Base-by-base conservation (phyloP, 257 asterid species). In the Lavandula angustifolia region DNA sequence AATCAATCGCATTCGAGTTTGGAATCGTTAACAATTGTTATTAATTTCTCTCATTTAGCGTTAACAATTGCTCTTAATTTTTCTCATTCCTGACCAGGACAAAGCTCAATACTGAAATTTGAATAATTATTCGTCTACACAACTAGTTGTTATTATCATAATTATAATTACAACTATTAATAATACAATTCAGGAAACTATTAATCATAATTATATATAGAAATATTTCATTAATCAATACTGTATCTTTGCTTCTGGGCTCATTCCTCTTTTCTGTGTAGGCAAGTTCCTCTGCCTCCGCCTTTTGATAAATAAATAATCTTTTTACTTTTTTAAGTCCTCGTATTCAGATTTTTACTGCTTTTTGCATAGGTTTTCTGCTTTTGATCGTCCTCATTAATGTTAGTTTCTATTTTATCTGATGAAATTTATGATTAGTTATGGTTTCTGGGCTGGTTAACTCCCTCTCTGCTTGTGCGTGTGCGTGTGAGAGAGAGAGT, bases 231-330 rank as follows among this genome's bases (percentile, higher is more conserved):
- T 70, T 13, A 52, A 22, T 22, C 27, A 22, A 0, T 22, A 22
- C 27, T 49, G 13, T 41, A 17, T 41, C 60, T 62, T 16, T 48
- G 65, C 71, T 69, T 54, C 44, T 73, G 64, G 57, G 69, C 34
- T 50, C 12, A 8, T 18, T 54, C 34, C 9, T 27, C 48, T 33
- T 42, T 41, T 49, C 66, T 60, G 43, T 52, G 38, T 47, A 18
- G 37, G 77, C 60, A 70, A 74, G 82, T 70, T 35, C 54, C 44
- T 53, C 22, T 34, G 46, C 60, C 27, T 22, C 27, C 27, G 27
- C 27, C 27, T 22, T 22, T 22, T 22, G 27, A 22, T 22, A 22
- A 22, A 22, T 22, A 22, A 22, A 66, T 60, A 10, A n/a, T 22
- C 40, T 10, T 5, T 5, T 4, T 27, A 31, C 2, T 40, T 53